A percentile compares a stretch with the other conserved stretches of the same genome.
phyloP scores from a whole-genome alignment of 2,329 filamentous ascomycete genomes.

The Dissoconium aciculare region DNA sequence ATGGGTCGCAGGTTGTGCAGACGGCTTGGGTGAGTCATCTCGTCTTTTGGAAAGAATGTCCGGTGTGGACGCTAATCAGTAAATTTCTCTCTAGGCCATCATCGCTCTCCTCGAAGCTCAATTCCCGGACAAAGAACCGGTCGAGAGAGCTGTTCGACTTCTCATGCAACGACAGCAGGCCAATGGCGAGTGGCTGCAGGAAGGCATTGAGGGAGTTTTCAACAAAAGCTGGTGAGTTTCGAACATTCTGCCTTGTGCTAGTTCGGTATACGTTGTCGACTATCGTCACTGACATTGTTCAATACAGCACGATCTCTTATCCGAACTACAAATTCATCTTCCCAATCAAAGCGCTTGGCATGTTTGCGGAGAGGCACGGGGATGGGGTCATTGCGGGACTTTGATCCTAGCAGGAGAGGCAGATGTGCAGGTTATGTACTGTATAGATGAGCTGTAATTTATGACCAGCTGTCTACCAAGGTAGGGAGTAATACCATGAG shows the following conservation, averaged over 20 bases:
- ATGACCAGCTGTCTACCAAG: too few relatives aligned
- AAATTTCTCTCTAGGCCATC: conserved; percentile 15
- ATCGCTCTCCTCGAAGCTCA: conserved; percentile 69
- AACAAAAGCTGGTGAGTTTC: conserved; percentile 79
- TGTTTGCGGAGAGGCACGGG: conserved; percentile 64
- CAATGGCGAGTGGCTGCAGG: conserved; percentile 90
- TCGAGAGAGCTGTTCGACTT: conserved; percentile 61
- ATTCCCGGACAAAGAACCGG: conserved; percentile 58
- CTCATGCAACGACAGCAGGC: conserved; percentile 71
- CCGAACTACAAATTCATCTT: conserved; percentile 98
- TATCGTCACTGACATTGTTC: conserved; percentile 10
- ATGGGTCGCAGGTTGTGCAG: conserved; percentile 77
- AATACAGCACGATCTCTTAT: conserved; percentile 79
- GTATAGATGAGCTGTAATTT: too few relatives aligned
- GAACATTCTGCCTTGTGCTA: too few relatives aligned
- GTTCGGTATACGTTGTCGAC: not conserved
- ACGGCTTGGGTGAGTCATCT: conserved; percentile 65
- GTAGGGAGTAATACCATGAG: too few relatives aligned
- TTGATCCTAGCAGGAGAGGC: too few relatives aligned
- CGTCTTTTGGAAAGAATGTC: conserved; percentile 1
- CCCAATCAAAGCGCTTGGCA: conserved; percentile 80
- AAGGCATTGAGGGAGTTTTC: conserved; percentile 94
- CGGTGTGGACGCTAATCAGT: conserved; percentile 39
- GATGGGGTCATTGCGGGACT: conserved; percentile 41
- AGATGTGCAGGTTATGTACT: too few relatives aligned